phyloP scores from a whole-genome alignment of 768 basidiomycete species.

The Lyophyllum decastes region DNA sequence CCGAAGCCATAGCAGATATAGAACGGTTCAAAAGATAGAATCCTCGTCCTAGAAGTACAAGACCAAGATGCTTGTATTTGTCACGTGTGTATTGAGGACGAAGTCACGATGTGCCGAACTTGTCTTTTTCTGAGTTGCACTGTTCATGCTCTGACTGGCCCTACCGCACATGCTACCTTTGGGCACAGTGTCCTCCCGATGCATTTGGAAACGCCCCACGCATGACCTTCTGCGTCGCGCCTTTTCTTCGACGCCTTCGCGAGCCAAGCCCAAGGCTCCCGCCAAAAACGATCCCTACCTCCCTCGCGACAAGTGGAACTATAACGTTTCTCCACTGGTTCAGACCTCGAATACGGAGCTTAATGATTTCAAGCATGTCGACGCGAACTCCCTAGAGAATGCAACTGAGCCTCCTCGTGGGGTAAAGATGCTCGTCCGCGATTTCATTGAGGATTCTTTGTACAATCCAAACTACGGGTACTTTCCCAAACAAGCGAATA shows the following conservation, averaged over 20 bases:
- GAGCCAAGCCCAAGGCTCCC: slow-evolving; percentile 12
- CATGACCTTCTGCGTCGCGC: slow-evolving; percentile 18
- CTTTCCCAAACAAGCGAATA: slow-evolving; percentile 90
- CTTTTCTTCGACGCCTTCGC: slow-evolving; percentile 22
- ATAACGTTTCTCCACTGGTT: slow-evolving; percentile 65
- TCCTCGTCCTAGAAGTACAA: neutral
- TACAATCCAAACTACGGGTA: slow-evolving; percentile 99
- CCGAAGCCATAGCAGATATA: slow-evolving; percentile 32
- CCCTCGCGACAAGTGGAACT: slow-evolving; percentile 72
- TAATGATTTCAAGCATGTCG: slow-evolving; percentile 53
- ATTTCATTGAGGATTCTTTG: slow-evolving; percentile 94
- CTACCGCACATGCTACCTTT: slow-evolving; percentile 37
- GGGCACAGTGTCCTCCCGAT: slow-evolving; percentile 33
- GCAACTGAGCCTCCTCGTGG: slow-evolving; percentile 63
- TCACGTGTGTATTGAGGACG: slow-evolving; percentile 11
- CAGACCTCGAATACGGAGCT: slow-evolving; percentile 45
- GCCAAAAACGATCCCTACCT: slow-evolving; percentile 21
- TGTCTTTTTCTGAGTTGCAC: neutral
- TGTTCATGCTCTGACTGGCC: slow-evolving; percentile 20
- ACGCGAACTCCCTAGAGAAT: slow-evolving; percentile 68
- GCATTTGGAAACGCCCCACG: slow-evolving; percentile 26
- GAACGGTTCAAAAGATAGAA: neutral
- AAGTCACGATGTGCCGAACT: neutral
- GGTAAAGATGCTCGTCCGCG: slow-evolving; percentile 93
- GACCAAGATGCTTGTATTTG: neutral